Base-by-base conservation (phyloP, 2,329 filamentous ascomycete genomes). In the Penicillium sp. region DNA sequence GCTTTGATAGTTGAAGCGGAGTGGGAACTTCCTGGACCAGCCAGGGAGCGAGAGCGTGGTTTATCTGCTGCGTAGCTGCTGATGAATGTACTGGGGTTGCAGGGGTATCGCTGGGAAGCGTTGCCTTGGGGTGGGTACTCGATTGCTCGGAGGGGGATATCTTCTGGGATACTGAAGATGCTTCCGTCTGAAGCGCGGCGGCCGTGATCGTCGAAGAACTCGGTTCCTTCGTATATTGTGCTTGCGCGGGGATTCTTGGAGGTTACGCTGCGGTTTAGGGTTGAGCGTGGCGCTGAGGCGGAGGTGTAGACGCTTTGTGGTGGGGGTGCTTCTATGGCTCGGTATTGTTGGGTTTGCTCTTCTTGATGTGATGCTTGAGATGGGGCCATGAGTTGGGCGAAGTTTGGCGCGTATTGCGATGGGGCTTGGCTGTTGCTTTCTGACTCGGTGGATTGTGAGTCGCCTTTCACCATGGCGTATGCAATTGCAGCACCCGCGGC, bases 401-500 rank as follows among this genome's bases (percentile, higher is more conserved):
- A 59, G 23, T 65, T 66, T 18, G 53, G 63, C 13, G 52, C 58
- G 56, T 62, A 66, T 47, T 59, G 62, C 42, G 53, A 56, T 24
- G 64, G 63, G 15, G 61, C 32, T 29, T 52, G 59, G 27, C 46
- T 64, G 27, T 51, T 52, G 24, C 47, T 47, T 5, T 67, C 60
- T 7, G 58, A 51, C 30, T 48, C 45, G 9, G 63, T 61, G 12
- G 63, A 51, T 17, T 68, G 58, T 1, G 65, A 62, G 32, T 88
- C 85, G 52, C 80, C 79, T 59, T 82, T 85, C 57, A 85, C 80
- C 76, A 91, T 86, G 18, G 84, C 85, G 71, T 94, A 96, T 8
- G 89, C 87, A 33, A 89, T 77, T 8, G 87, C 88, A 29, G 87
- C 89, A 32, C 88, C 89, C 15, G 89, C 89, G 13, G 89, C 90